Conservation (phyloP, 208 protist species). For the Trichomonas vaginalis region DNA sequence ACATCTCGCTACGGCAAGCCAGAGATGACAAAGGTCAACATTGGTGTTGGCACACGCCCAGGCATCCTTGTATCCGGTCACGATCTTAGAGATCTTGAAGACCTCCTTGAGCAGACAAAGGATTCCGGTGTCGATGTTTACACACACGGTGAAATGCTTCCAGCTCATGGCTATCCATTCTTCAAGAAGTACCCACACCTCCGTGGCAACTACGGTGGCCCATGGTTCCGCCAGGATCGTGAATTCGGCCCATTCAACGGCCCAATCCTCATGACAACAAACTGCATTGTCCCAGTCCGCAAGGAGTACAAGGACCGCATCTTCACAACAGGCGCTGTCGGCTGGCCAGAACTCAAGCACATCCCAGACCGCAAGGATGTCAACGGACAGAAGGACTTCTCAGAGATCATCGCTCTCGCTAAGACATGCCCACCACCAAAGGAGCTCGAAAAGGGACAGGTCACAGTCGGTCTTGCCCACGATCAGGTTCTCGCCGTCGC, state of each 20-base stretch:
- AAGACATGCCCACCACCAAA: background rate
- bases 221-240: slow-evolving; percentile 54
- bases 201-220: slow-evolving; percentile 45
- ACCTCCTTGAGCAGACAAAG: slow-evolving; percentile 41
- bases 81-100: slow-evolving; percentile 47
- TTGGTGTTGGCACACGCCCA: slow-evolving; percentile 36
- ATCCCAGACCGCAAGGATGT: slow-evolving; percentile 8
- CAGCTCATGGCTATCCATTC: slow-evolving; percentile 54
- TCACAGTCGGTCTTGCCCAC: slow-evolving; percentile 28
- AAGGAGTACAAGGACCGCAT: slow-evolving; percentile 49
- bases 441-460: background rate
- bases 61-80: slow-evolving; percentile 56
- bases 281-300: slow-evolving; percentile 52
- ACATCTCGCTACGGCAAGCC: slow-evolving; percentile 37
- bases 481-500: slow-evolving; percentile 32
- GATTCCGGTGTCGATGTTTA: slow-evolving; percentile 55
- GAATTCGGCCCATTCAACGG: slow-evolving; percentile 59
- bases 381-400: background rate
- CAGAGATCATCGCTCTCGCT: background rate
- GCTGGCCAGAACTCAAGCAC: slow-evolving; percentile 33
- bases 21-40: slow-evolving; percentile 34
- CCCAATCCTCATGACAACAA: slow-evolving; percentile 66
- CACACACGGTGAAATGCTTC: slow-evolving; percentile 68
- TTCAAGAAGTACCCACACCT: slow-evolving; percentile 49
- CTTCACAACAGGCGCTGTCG: slow-evolving; percentile 45